Conservation (phyloP, 305 asterid species). For the Fraxinus platypoda region DNA sequence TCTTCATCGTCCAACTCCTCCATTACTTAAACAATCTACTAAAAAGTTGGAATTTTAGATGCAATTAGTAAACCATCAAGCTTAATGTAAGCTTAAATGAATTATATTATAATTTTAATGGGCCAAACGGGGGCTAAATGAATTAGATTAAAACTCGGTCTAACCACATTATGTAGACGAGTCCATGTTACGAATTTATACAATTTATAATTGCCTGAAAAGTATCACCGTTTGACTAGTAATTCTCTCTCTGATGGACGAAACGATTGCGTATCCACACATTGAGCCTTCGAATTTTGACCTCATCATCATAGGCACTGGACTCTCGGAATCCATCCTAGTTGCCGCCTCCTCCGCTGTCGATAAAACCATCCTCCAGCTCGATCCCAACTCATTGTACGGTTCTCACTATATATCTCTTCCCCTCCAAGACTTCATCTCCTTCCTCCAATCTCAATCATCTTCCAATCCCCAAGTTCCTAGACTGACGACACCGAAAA, state of each 20-base stretch:
- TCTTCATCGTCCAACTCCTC: too few species aligned
- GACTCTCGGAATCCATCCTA: constrained; percentile 72
- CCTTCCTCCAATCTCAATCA: constrained; percentile 25
- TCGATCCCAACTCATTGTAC: constrained; percentile 50
- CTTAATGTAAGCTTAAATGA: too few species aligned
- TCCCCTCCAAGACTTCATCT: constrained; percentile 44
- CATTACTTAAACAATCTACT: too few species aligned
- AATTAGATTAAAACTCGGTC: too few species aligned
- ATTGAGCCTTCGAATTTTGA: constrained; percentile 72
- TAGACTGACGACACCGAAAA: constrained; percentile 23
- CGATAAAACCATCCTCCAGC: constrained; percentile 56
- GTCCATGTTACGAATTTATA: too few species aligned
- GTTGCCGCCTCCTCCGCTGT: constrained; percentile 33
- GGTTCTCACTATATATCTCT: constrained; percentile 72
- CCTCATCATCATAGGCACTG: constrained; percentile 69
- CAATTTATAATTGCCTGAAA: too few species aligned
- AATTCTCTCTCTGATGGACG: constrained; percentile 35
- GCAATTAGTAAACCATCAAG: too few species aligned
- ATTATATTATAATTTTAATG: too few species aligned
- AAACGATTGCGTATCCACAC: constrained; percentile 45
- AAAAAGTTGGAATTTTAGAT: too few species aligned
- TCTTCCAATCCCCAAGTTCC: background rate
- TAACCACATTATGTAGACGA: too few species aligned
- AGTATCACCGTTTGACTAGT: too few species aligned
- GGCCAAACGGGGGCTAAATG: too few species aligned